These are phyloP conservation scores for Tephrocybe sp. DNA, from an alignment of 768 basidiomycete species.

Conservation along the genomic window DNA sequence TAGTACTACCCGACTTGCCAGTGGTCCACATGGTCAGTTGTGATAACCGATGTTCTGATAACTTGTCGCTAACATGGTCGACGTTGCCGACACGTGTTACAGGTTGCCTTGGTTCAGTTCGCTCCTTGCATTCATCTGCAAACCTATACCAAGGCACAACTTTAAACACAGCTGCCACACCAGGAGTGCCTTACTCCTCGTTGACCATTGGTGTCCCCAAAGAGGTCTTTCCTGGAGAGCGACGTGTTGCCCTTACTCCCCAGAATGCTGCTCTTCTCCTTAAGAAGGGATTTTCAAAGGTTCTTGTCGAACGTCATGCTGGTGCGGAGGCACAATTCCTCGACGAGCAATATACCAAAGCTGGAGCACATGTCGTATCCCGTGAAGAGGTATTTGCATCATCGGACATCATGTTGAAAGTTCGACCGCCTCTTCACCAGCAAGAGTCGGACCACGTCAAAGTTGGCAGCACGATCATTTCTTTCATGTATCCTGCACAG, in stretches of 20 bases:
- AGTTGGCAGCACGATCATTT: slow-evolving; percentile 76
- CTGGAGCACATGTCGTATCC: slow-evolving; percentile 77
- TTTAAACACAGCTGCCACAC: slow-evolving; percentile 24
- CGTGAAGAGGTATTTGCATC: slow-evolving; percentile 63
- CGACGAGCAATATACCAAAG: slow-evolving; percentile 75
- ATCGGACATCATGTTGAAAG: slow-evolving; percentile 83
- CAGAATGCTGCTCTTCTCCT: slow-evolving; percentile 69
- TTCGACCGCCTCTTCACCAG: slow-evolving; percentile 67
- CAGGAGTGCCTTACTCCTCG: slow-evolving; percentile 61
- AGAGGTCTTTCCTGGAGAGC: slow-evolving; percentile 75
- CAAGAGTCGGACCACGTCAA: slow-evolving; percentile 63
- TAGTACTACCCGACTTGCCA: slow-evolving; percentile 1
- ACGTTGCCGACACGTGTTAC: neutral
- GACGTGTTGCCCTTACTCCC: slow-evolving; percentile 79
- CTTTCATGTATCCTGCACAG: slow-evolving; percentile 81
- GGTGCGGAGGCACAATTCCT: slow-evolving; percentile 75
- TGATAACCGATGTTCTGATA: slow-evolving; percentile 2
- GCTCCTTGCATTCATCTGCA: slow-evolving; percentile 30
- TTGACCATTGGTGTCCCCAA: slow-evolving; percentile 75
- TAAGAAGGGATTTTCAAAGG: slow-evolving; percentile 78
- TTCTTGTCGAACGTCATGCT: slow-evolving; percentile 72
- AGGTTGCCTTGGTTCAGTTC: slow-evolving; percentile 21
- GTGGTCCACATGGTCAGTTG: slow-evolving; percentile 14
- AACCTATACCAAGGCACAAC: slow-evolving; percentile 24
- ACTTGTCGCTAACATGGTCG: slow-evolving; percentile 4